Base-by-base conservation (phyloP, 108 stramenopile species). In the Cyclotella kingstonii region DNA sequence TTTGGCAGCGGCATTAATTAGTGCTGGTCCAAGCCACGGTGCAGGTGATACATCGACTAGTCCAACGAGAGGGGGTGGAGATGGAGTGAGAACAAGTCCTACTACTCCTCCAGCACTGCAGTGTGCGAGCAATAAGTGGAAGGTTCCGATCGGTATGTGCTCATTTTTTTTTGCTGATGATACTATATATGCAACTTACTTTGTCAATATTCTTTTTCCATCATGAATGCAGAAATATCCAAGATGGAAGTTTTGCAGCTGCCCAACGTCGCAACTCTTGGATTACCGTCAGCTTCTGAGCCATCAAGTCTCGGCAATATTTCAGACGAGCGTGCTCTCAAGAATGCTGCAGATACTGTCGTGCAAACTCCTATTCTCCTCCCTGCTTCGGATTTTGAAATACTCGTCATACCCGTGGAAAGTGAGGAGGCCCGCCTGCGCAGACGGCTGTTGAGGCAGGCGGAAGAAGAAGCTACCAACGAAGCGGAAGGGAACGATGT, bases 121-220 rank as follows among this genome's bases (percentile, higher is more conserved):
- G 65, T 89, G 84, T 54, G 91, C 91, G n/a, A 88, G 86, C 69
- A 93, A 93, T 48, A 93, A 93, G 63, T 93, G 91, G 91, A 93
- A 93, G 39, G 83, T 82, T 39, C 90, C 90, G 7, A 72, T 88
- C 3, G 73, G 71, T 73, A 47, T 58, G 71, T 63, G 42, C 45
- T 38, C 17, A 17, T 47, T 50, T 29, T 38, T 0, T 25, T 45
- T 26, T n/a, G n/a, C n/a, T n/a, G n/a, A n/a, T n/a, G n/a, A n/a
- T n/a, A n/a, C n/a, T n/a, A n/a, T n/a, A n/a, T n/a, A n/a, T n/a
- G n/a, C n/a, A n/a, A n/a, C 11, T 40, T 31, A 25, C 26, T 14
- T 19, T 36, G 34, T 49, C 54, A 36, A 5, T 7, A 3, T 15
- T 12, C 40, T 25, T 23, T 23, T 26, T 44, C 9, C 29, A 12